phyloP scores from a whole-genome alignment of 352 stramenopile genomes.

The Phytophthora chlamydospora region DNA sequence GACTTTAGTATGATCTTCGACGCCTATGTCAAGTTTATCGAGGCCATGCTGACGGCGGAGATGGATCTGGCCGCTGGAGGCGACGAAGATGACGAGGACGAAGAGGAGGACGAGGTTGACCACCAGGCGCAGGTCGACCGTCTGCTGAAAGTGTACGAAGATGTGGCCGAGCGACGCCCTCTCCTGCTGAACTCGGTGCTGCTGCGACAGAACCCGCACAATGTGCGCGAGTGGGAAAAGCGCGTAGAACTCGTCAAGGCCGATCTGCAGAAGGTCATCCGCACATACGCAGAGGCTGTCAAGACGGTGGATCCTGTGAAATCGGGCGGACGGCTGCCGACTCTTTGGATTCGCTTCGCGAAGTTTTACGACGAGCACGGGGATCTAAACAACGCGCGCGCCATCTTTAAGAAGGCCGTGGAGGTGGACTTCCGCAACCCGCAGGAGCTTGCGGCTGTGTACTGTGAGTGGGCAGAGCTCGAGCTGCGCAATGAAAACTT shows the following conservation, averaged over 20 bases:
- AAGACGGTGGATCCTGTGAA: constrained; percentile 91
- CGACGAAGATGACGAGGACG: constrained; percentile 63
- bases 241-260: constrained; percentile 87
- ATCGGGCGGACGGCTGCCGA: constrained; percentile 86
- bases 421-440: constrained; percentile 78
- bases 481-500: constrained; percentile 96
- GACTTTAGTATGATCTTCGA: constrained; percentile 99
- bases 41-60: constrained; percentile 96
- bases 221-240: constrained; percentile 98
- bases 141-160: constrained; percentile 86
- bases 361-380: constrained; percentile 95
- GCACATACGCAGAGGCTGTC: constrained; percentile 90
- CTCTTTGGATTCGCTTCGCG: constrained; percentile 95
- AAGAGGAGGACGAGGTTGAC: constrained; percentile 64
- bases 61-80: constrained; percentile 84
- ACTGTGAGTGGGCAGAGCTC: constrained; percentile 96
- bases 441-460: constrained; percentile 95
- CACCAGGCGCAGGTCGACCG: constrained; percentile 79
- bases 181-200: constrained; percentile 96
- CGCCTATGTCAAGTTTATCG: constrained; percentile 98
- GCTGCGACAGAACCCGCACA: constrained; percentile 98
- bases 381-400: constrained; percentile 92
- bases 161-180: constrained; percentile 95
- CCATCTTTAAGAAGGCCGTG: constrained; percentile 92
- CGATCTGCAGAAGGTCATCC: constrained; percentile 71